These are phyloP conservation scores for Colletotrichum abscissum DNA, from an alignment of 2,329 filamentous ascomycete species.

Conservation along the genomic window DNA sequence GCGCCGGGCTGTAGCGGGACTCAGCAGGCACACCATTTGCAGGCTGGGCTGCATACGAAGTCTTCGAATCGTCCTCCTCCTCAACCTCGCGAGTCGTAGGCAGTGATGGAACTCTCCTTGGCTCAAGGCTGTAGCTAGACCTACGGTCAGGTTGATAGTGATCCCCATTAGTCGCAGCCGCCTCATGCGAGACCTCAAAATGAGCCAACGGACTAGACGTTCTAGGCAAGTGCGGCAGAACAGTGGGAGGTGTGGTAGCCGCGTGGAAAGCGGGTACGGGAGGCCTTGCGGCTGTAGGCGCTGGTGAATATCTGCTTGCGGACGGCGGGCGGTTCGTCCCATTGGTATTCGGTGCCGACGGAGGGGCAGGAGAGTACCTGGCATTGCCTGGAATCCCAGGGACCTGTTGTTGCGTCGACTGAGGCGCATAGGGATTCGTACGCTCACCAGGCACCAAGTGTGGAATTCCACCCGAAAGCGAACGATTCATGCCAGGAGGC, in stretches of 20 bases:
- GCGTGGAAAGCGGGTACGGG: conserved; percentile 54
- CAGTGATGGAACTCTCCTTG: conserved; percentile 66
- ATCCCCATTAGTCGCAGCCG: conserved; percentile 51
- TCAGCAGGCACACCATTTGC: conserved; percentile 41
- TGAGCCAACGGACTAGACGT: conserved; percentile 75
- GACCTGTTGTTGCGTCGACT: conserved; percentile 46
- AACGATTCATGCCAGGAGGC: conserved; percentile 28
- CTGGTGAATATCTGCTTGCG: conserved; percentile 65
- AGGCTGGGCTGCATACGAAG: conserved; percentile 10
- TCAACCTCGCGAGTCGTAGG: conserved; percentile 72
- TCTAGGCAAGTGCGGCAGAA: conserved; percentile 69
- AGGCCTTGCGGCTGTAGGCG: conserved; percentile 53
- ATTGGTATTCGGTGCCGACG: conserved; percentile 52
- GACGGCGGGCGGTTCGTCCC: conserved; percentile 52
- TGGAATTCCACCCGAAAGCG: conserved; percentile 41
- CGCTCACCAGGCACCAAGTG: conserved; percentile 65
- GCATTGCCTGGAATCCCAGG: conserved; percentile 50
- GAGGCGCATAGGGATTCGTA: conserved; percentile 64
- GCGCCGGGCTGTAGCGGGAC: conserved; percentile 52
- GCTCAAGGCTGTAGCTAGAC: conserved; percentile 65
- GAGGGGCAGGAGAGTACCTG: conserved; percentile 73
- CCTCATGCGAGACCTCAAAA: conserved; percentile 61
- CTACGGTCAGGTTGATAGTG: conserved; percentile 57
- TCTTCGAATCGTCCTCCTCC: conserved; percentile 59
- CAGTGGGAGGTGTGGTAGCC: conserved; percentile 49